Evolutionary conservation across 2,329 filamentous ascomycete genomes (phyloP).

Genomic region (Colletotrichum spinosum): DNA sequence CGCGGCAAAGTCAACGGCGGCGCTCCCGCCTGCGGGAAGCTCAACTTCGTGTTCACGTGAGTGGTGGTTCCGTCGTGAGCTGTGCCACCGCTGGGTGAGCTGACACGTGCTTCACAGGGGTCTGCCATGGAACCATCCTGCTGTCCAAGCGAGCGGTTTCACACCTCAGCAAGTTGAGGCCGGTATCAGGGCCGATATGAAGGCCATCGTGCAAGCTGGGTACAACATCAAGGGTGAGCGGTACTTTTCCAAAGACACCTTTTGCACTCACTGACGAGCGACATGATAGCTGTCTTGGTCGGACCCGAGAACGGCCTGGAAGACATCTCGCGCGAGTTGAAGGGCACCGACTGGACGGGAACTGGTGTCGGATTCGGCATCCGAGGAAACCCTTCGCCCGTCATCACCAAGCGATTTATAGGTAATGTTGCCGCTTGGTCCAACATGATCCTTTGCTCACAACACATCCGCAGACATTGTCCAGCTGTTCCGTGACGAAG

Average conservation of each 20-base stretch:
- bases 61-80: too few relatives aligned
- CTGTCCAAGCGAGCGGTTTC: constrained; percentile 20
- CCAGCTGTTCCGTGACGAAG: constrained; percentile 28
- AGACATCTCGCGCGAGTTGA: constrained; percentile 12
- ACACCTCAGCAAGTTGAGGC: constrained; percentile 32
- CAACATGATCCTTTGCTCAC: not conserved
- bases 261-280: not conserved
- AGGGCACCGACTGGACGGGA: constrained; percentile 25
- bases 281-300: constrained; percentile 16
- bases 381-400: constrained; percentile 23
- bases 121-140: constrained; percentile 33
- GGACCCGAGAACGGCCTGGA: constrained; percentile 25
- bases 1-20: too few relatives aligned
- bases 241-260: not conserved
- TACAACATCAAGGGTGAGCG: constrained; percentile 30
- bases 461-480: constrained; percentile 8
- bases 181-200: constrained; percentile 25
- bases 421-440: not conserved
- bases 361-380: constrained; percentile 31
- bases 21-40: too few relatives aligned
- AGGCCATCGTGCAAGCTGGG: constrained; percentile 23
- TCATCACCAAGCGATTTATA: constrained; percentile 26
- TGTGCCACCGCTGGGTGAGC: too few relatives aligned
- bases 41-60: too few relatives aligned
- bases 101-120: constrained; percentile 4